phyloP scores from a whole-genome alignment of 2,329 filamentous ascomycete species.

The Talaromyces sp. region DNA sequence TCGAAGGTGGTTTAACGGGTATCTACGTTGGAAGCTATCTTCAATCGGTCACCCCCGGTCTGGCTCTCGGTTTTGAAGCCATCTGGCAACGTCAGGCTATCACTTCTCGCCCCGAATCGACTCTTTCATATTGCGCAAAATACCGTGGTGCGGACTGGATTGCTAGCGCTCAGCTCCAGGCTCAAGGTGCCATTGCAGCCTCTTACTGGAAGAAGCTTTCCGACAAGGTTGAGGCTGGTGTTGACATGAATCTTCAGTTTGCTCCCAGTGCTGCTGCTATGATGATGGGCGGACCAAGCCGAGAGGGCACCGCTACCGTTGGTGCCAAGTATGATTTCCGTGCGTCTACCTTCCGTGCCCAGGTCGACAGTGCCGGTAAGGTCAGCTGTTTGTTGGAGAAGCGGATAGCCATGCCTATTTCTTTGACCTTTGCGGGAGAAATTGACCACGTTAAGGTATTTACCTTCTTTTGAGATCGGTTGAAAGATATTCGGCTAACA shows the following conservation, averaged over 20 bases:
- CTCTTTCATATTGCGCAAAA: slow-evolving; percentile 81
- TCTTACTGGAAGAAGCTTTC: slow-evolving; percentile 93
- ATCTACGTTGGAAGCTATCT: slow-evolving; percentile 96
- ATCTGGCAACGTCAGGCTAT: slow-evolving; percentile 88
- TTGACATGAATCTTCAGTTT: slow-evolving; percentile 87
- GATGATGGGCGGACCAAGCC: slow-evolving; percentile 72
- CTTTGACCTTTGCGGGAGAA: slow-evolving; percentile 91
- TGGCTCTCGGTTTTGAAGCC: slow-evolving; percentile 84
- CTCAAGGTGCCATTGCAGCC: slow-evolving; percentile 80
- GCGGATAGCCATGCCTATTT: slow-evolving; percentile 86
- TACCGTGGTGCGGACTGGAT: slow-evolving; percentile 94
- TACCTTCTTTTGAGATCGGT: slow-evolving; percentile 36
- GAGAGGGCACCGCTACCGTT: slow-evolving; percentile 85
- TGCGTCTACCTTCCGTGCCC: slow-evolving; percentile 89
- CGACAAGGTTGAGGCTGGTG: slow-evolving; percentile 93
- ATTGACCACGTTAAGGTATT: slow-evolving; percentile 89
- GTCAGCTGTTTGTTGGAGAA: slow-evolving; percentile 91
- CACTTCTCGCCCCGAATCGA: slow-evolving; percentile 83
- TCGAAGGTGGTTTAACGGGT: slow-evolving; percentile 89
- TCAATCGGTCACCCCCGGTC: slow-evolving; percentile 81
- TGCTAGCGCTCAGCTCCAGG: slow-evolving; percentile 82
- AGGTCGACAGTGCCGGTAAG: slow-evolving; percentile 93
- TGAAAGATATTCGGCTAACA: slow-evolving; percentile 11
- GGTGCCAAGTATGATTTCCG: slow-evolving; percentile 98
- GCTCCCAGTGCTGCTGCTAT: slow-evolving; percentile 60